Conservation (phyloP, 2,329 filamentous ascomycete genomes). For the Chrysosporium queenslandicum region DNA sequence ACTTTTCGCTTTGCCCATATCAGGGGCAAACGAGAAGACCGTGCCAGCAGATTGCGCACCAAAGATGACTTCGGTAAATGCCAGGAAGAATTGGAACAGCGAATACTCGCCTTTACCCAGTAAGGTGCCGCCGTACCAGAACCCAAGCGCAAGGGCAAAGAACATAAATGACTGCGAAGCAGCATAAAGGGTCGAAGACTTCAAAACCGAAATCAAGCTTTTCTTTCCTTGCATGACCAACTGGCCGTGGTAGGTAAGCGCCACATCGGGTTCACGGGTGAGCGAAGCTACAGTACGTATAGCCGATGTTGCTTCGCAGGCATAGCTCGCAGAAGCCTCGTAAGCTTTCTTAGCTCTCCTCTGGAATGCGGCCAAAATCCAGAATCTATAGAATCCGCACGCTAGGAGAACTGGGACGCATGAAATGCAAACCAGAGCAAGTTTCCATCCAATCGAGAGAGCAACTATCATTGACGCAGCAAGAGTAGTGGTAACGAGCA, state of each 20-base stretch:
- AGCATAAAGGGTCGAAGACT: conserved; percentile 70
- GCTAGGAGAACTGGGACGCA: conserved; percentile 66
- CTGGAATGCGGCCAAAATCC: conserved; percentile 69
- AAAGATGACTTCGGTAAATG: conserved; percentile 79
- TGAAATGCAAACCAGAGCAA: conserved; percentile 70
- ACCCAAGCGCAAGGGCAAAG: conserved; percentile 73
- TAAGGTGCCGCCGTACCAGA: conserved; percentile 81
- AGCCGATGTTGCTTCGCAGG: conserved; percentile 85
- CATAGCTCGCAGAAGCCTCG: conserved; percentile 69
- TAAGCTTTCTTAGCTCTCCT: conserved; percentile 70
- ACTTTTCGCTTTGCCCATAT: conserved; percentile 86
- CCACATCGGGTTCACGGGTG: conserved; percentile 75
- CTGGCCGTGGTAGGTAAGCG: conserved; percentile 57
- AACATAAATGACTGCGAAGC: conserved; percentile 76
- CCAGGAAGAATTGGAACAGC: conserved; percentile 84
- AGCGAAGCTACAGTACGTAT: conserved; percentile 89
- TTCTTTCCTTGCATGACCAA: conserved; percentile 57
- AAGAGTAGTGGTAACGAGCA: conserved; percentile 71
- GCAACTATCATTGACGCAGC: conserved; percentile 60
- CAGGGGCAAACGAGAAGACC: conserved; percentile 79
- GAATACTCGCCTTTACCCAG: conserved; percentile 61
- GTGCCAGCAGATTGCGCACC: conserved; percentile 84
- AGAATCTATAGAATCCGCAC: conserved; percentile 83
- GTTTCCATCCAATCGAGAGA: conserved; percentile 74
- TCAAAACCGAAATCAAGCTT: conserved; percentile 63